These are phyloP conservation scores for Lepidium didymum DNA, from an alignment of 345 rosid genomes.

Conservation along the genomic window DNA sequence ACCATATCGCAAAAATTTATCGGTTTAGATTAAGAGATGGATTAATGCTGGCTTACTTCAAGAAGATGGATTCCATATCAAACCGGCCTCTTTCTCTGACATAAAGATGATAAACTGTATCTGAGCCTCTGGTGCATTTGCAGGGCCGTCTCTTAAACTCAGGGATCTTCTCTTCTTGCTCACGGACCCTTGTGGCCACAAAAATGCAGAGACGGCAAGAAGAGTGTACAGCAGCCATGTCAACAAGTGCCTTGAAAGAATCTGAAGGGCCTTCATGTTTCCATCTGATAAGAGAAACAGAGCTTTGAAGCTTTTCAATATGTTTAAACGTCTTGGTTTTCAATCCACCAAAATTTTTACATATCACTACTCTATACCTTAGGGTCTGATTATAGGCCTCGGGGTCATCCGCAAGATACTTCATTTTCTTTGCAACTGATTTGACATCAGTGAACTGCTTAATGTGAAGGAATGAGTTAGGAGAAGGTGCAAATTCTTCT, in stretches of 20 bases:
- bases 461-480: conserved; percentile 54
- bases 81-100: conserved; percentile 86
- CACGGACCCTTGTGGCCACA: conserved; percentile 59
- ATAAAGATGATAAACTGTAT: conserved; percentile 59
- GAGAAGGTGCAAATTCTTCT: conserved; percentile 70
- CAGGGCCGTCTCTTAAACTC: conserved; percentile 62
- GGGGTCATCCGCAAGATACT: conserved; percentile 55
- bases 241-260: conserved; percentile 88
- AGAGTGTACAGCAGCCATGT: conserved; percentile 93
- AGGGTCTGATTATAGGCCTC: conserved; percentile 56
- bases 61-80: conserved; percentile 69
- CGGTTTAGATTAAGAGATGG: neutral
- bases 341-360: neutral
- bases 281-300: conserved; percentile 50
- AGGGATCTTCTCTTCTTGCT: conserved; percentile 59
- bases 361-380: conserved; percentile 30
- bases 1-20: neutral
- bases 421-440: conserved; percentile 57
- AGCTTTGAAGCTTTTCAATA: neutral
- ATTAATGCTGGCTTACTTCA: conserved; percentile 39
- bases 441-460: conserved; percentile 42
- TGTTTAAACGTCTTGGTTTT: neutral
- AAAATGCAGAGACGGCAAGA: conserved; percentile 91
- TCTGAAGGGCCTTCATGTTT: conserved; percentile 85
- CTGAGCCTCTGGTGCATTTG: conserved; percentile 58